Evolutionary conservation across 139 green algal species (phyloP).

Genomic region (Dunaliella primolecta): DNA sequence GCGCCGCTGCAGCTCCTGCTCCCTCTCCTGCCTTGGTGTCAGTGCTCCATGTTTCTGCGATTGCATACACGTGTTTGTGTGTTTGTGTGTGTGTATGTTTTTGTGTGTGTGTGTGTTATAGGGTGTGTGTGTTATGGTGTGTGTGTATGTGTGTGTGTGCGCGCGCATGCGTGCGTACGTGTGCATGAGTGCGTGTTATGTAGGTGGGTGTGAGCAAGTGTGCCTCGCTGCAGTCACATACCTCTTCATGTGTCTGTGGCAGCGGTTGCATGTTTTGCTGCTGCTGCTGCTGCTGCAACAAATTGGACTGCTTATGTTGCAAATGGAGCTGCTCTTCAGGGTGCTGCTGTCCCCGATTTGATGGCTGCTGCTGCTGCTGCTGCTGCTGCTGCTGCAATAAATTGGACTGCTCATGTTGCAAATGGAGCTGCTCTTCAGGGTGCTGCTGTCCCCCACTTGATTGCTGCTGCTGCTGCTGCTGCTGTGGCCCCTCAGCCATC

Average conservation of each 20-base stretch:
- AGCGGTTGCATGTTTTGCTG: background rate
- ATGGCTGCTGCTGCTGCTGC: background rate
- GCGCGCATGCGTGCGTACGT: too few relatives aligned
- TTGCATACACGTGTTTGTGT: too few relatives aligned
- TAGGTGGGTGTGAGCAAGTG: too few relatives aligned
- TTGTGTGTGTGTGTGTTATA: too few relatives aligned
- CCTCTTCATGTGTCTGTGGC: background rate
- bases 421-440: too few relatives aligned
- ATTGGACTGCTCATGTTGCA: background rate
- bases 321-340: background rate
- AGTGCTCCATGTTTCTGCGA: too few relatives aligned
- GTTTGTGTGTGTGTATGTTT: too few relatives aligned
- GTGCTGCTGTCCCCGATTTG: background rate
- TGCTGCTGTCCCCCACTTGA: background rate
- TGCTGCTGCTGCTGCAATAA: background rate
- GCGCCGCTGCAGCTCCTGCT: background rate
- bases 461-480: background rate
- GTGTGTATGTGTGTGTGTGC: too few relatives aligned
- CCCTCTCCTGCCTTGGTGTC: too few relatives aligned
- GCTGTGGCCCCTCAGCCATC: background rate
- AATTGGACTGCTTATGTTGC: background rate
- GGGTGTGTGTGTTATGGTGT: too few relatives aligned
- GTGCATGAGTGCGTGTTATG: too few relatives aligned
- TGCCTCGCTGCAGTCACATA: too few relatives aligned
- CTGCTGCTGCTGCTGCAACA: background rate